Evolutionary conservation across 176 grass and related monocot species (phyloP).

Genomic region (Hordeum vulgare): MorexV3_pseudomolecules_assembly NC_058519.1:638524125-638524624

Average conservation of each 20-base stretch:
- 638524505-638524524: conserved; percentile 35
- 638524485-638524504: conserved; percentile 40
- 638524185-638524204: conserved; percentile 61
- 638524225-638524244: conserved; percentile 60
- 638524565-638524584: conserved; percentile 54
- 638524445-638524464: conserved; percentile 20
- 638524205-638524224: conserved; percentile 83
- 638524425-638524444: conserved; percentile 42
- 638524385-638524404: conserved; percentile 38
- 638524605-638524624: conserved; percentile 51
- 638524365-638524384: conserved; percentile 30
- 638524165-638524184: conserved; percentile 11
- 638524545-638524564: conserved; percentile 31
- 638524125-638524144: neutral
- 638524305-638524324: conserved; percentile 63
- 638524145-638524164: neutral
- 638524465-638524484: conserved; percentile 28
- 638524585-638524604: conserved; percentile 54
- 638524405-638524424: conserved; percentile 71
- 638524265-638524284: conserved; percentile 67
- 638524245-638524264: conserved; percentile 62
- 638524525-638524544: conserved; percentile 42
- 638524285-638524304: conserved; percentile 72
- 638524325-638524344: conserved; percentile 43
- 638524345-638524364: conserved; percentile 18